Percentiles rank a stretch among this genome's conserved stretches.
Conservation (phyloP, 83 land plant genomes). For the Thuja plicata region DNA sequence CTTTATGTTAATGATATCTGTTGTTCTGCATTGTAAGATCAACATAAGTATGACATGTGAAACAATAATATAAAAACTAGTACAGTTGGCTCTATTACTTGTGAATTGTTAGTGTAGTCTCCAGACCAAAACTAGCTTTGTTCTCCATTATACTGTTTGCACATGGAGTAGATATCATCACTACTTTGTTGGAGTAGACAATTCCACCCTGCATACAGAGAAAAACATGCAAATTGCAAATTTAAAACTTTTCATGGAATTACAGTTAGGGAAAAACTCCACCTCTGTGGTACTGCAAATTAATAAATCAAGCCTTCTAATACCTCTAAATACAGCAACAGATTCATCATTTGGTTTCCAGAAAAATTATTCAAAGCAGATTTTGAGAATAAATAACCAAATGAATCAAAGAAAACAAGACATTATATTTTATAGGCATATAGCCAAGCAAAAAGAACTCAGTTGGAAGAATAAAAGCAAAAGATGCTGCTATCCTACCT, state of each 20-base stretch:
- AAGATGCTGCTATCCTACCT: too few relatives aligned
- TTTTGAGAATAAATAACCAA: not conserved
- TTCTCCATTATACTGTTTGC: slow-evolving; percentile 20
- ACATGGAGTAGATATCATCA: slow-evolving; percentile 29
- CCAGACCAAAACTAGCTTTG: slow-evolving; percentile 39
- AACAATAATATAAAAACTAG: not conserved
- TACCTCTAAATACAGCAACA: not conserved
- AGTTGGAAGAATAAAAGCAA: too few relatives aligned
- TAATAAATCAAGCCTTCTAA: not conserved
- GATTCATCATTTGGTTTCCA: not conserved
- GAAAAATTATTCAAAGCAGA: not conserved
- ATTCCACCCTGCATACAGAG: slow-evolving; percentile 45
- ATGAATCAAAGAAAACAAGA: not conserved
- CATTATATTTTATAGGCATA: not conserved
- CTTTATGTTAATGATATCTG: not conserved
- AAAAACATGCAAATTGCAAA: not conserved
- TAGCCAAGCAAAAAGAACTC: too few relatives aligned
- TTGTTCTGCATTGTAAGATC: not conserved
- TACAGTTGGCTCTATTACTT: slow-evolving; percentile 20
- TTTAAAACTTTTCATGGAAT: not conserved
- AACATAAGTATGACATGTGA: not conserved
- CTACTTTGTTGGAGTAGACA: slow-evolving; percentile 53
- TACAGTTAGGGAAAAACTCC: not conserved
- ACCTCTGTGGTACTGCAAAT: not conserved
- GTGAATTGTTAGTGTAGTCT: slow-evolving; percentile 42